Conservation (phyloP, 129 eudicot genomes). For the Flaveria sonorensis region DNA sequence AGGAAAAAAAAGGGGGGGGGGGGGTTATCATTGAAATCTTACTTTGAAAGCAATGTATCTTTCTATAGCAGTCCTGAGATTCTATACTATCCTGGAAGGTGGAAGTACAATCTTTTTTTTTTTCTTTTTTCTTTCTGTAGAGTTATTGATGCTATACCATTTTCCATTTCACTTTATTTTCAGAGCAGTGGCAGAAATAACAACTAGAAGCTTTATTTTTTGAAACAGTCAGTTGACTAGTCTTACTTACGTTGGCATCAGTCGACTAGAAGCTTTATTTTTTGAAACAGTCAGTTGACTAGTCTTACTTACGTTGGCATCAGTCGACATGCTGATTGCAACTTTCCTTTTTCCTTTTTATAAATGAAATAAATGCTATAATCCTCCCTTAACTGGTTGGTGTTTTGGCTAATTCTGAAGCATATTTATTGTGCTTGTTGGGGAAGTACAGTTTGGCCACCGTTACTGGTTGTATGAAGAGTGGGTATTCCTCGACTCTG, state of each 20-base stretch:
- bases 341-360: no score
- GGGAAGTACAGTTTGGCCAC: not conserved
- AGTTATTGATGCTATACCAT: not conserved
- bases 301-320: not conserved
- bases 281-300: no score
- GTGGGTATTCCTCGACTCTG: not conserved
- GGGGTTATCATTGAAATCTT: not conserved
- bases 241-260: not conserved
- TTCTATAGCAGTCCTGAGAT: not conserved
- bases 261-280: not conserved
- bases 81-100: conserved; percentile 8
- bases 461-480: not conserved
- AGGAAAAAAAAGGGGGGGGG: not conserved
- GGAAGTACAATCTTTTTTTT: not conserved
- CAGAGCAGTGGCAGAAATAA: no score
- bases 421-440: not conserved
- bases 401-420: no score
- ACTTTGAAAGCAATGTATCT: not conserved
- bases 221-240: no score
- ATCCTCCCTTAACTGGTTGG: not conserved
- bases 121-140: not conserved
- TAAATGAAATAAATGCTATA: no score
- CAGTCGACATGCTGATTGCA: not conserved
- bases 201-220: no score
- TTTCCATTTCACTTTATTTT: not conserved